Percentiles rank a stretch among this genome's conserved stretches.
Evolutionary conservation across 1,139 yeast genomes (phyloP).

Genomic region (Candida frijolesensis): DNA sequence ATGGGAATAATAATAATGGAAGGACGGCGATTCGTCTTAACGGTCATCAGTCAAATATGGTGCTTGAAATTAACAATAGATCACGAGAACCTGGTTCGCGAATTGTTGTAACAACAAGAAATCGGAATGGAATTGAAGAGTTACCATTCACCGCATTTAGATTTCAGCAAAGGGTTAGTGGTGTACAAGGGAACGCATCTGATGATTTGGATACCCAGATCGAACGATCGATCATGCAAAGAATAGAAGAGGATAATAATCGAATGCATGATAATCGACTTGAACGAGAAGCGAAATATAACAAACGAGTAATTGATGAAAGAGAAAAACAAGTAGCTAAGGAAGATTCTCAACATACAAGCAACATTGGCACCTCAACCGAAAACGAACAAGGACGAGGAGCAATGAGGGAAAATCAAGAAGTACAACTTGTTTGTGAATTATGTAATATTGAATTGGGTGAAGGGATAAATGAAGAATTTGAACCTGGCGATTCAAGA

Average conservation of each 20-base stretch:
- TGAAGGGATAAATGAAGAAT: conserved; percentile 64
- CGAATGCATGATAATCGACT: conserved; percentile 34
- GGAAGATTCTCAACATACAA: conserved; percentile 37
- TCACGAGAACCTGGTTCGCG: too few relatives aligned
- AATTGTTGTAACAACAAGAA: too few relatives aligned
- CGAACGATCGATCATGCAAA: conserved; percentile 39
- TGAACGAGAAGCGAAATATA: conserved; percentile 33
- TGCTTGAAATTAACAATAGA: too few relatives aligned
- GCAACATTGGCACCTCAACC: conserved; percentile 27
- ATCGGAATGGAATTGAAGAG: too few relatives aligned
- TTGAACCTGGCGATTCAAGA: conserved; percentile 30
- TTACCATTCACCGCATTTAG: too few relatives aligned
- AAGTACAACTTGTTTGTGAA: conserved; percentile 53
- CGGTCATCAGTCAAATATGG: too few relatives aligned
- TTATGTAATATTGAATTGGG: conserved; percentile 74
- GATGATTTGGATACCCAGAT: conserved; percentile 12
- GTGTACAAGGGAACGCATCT: too few relatives aligned
- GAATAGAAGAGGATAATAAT: conserved; percentile 48
- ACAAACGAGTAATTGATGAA: conserved; percentile 30
- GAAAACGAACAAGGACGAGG: too few relatives aligned
- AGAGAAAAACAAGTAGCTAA: conserved; percentile 29
- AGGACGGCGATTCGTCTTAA: too few relatives aligned
- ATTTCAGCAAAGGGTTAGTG: too few relatives aligned
- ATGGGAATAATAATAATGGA: too few relatives aligned
- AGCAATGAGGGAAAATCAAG: background rate